phyloP scores from a whole-genome alignment of 2,329 filamentous ascomycete genomes.

The Claviceps africana region DNA sequence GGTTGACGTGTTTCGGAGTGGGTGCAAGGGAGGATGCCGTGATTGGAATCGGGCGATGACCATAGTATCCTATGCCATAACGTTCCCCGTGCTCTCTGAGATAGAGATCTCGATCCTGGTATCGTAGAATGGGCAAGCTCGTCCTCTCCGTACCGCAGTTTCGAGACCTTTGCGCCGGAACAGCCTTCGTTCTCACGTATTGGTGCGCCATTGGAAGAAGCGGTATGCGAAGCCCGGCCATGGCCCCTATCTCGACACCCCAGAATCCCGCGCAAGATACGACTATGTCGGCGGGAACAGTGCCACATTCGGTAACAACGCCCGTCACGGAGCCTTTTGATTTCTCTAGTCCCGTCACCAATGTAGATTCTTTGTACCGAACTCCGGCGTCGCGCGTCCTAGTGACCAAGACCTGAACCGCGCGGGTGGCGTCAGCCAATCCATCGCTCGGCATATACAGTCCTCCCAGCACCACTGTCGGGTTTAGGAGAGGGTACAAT shows the following conservation, averaged over 20 bases:
- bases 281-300: constrained; percentile 43
- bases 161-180: constrained; percentile 28
- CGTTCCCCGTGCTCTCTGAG: constrained; percentile 51
- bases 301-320: constrained; percentile 34
- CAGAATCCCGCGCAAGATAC: constrained; percentile 52
- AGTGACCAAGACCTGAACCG: constrained; percentile 46
- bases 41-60: constrained; percentile 47
- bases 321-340: constrained; percentile 37
- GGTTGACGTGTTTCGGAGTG: constrained; percentile 38
- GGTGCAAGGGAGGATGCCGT: constrained; percentile 37
- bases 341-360: constrained; percentile 43
- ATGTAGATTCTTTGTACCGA: constrained; percentile 38
- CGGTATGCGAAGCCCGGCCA: constrained; percentile 44
- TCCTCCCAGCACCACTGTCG: constrained; percentile 39
- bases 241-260: constrained; percentile 50
- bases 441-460: constrained; percentile 48
- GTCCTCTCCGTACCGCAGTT: constrained; percentile 29
- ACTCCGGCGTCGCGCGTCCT: constrained; percentile 45
- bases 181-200: constrained; percentile 45
- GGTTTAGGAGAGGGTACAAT: constrained; percentile 40
- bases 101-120: constrained; percentile 51
- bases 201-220: constrained; percentile 48
- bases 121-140: constrained; percentile 41
- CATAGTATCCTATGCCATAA: constrained; percentile 50
- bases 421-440: constrained; percentile 45